A percentile compares a stretch with the other conserved stretches of the same genome.
Conservation (phyloP, 257 asterid species). For the Scutellaria galericulata region DNA sequence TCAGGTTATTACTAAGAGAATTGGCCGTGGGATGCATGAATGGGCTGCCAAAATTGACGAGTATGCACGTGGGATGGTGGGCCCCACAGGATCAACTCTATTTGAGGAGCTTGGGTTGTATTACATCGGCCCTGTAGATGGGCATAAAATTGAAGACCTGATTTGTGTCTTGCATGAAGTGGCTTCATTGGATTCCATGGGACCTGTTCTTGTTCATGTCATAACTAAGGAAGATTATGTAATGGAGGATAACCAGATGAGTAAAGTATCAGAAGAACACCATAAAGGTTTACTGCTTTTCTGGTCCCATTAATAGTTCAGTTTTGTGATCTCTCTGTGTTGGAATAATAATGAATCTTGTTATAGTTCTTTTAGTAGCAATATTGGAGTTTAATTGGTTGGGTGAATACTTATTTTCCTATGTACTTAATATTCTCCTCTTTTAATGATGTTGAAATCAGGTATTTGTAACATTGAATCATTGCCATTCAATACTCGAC, state of each 20-base stretch:
- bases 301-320: neutral
- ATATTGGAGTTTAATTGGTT: neutral
- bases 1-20: conserved; percentile 76
- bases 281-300: conserved; percentile 47
- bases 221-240: conserved; percentile 62
- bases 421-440: conserved; percentile 28
- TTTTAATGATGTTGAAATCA: conserved; percentile 36
- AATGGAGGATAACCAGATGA: conserved; percentile 40
- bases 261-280: conserved; percentile 35
- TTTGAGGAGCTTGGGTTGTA: conserved; percentile 95
- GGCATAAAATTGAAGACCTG: conserved; percentile 89
- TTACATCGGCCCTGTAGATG: conserved; percentile 94
- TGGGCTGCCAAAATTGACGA: conserved; percentile 98
- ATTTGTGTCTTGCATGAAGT: conserved; percentile 78
- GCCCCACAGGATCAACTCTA: conserved; percentile 93
- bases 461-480: conserved; percentile 41
- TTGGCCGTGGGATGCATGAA: conserved; percentile 86
- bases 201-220: conserved; percentile 90
- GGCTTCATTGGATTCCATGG: conserved; percentile 85
- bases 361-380: neutral
- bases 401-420: conserved; percentile 13
- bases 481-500: conserved; percentile 35
- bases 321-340: neutral
- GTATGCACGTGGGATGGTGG: conserved; percentile 92
- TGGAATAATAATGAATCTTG: neutral